Evolutionary conservation across 2,329 filamentous ascomycete species (phyloP), one percentile per base, ranked within the genome.

Genomic region (Cytospora schulzeri): DNA sequence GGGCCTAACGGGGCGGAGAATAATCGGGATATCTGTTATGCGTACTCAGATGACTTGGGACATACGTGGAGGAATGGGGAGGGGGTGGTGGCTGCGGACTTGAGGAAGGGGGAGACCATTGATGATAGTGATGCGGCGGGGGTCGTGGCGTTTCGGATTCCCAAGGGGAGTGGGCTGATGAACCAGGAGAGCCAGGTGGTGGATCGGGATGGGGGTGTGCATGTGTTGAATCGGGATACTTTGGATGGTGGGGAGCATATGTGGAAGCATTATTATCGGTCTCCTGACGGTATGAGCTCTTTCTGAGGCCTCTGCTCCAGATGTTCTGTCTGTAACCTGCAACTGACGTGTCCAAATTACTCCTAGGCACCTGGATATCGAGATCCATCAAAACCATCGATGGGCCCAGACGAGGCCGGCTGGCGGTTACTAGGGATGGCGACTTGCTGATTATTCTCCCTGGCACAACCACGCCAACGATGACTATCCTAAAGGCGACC

Each of bases 161-260:
- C 78, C 0, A 80, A 79, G 67, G 76, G 76, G 4, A 78, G 74
- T 26, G 78, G 82, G 1, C 76, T 84, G 60, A 77, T 79, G 63
- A 84, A 83, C 67, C 81, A 84, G 71, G 81, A 83, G 72, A 77
- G 78, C 3, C 81, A 84, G 67, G 77, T 76, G 9, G 78, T 79
- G 2, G 81, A 83, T 55, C 66, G 68, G 3, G 74, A 74, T 2
- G 81, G 81, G 0, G 76, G 79, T 1, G 79, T 83, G 62, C 81
- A 83, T 60, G 77, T 82, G 1, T 68, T 83, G 33, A 84, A 83
- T 67, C 74, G 81, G 4, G 80, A 83, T 59, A 76, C 72, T 0
- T 31, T 72, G 19, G 72, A 72, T 26, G 74, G 71, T 0, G 67
- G 72, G 0, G 67, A 62, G 29, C 67, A 69, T 26, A 54, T 70